Conservation (phyloP, 257 asterid species). For the Lavandula angustifolia region DNA sequence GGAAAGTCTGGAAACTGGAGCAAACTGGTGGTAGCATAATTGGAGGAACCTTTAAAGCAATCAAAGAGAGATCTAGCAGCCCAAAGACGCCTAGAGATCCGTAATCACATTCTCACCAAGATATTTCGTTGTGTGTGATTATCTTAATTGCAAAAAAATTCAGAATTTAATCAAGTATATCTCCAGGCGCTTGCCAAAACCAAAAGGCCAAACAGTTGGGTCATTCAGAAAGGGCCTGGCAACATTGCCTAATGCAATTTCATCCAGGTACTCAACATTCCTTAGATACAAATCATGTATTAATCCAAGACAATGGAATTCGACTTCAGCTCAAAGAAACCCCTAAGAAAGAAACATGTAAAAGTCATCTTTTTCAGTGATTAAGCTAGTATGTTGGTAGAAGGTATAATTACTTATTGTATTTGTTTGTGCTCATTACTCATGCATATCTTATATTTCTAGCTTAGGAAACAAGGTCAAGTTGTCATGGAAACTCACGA, state of each 20-base stretch:
- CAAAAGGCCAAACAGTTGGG: conserved; percentile 97
- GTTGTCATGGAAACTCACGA: conserved; percentile 81
- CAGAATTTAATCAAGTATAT: conserved; percentile 35
- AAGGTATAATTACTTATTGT: conserved; percentile 28
- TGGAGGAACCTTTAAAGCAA: conserved; percentile 87
- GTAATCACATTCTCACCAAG: conserved; percentile 45
- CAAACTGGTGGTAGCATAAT: conserved; percentile 91
- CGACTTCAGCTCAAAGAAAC: background rate
- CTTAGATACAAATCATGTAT: background rate
- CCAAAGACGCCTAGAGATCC: conserved; percentile 78
- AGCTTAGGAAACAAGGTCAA: conserved; percentile 86
- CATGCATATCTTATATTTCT: conserved; percentile 37
- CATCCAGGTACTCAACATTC: conserved; percentile 56
- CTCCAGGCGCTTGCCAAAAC: conserved; percentile 85
- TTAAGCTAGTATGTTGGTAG: conserved; percentile 16
- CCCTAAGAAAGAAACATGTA: background rate
- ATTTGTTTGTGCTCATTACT: conserved; percentile 10
- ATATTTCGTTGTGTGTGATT: conserved; percentile 31
- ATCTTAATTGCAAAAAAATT: conserved; percentile 25
- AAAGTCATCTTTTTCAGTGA: background rate
- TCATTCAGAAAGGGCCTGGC: conserved; percentile 83
- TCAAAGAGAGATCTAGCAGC: conserved; percentile 56
- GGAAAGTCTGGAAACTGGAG: conserved; percentile 97
- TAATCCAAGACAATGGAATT: too few species aligned
- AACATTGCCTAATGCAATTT: conserved; percentile 79